Evolutionary conservation across 2,329 filamentous ascomycete species (phyloP), one percentile per base, ranked within the genome.

Genomic region (Fusarium graminum): DNA sequence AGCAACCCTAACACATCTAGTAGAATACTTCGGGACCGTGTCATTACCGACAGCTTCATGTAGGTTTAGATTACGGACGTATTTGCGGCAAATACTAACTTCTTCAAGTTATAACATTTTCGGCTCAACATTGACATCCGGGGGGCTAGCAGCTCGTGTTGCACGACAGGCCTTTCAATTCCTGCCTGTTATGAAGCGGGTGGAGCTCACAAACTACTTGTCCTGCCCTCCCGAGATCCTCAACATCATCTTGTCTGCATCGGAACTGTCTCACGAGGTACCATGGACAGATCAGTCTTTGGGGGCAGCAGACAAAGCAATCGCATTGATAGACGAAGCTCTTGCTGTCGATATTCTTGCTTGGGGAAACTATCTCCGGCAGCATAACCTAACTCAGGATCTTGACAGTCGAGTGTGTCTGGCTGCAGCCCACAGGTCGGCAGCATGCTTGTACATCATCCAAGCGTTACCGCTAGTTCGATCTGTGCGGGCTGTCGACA

Each of bases 41-140:
- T 84, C 52, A 77, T 82, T 40, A 81, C 82, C 17, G 81, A 84
- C 65, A 83, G 80, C 58, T 80, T 81, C 71, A 81, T 81, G 79
- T 80, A 74, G 74, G 79, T 76, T n/a, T 43, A 40, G n/a, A 30
- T 40, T 29, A n/a, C 16, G 22, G 56, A 28, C 38, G 16, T 52
- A 32, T 28, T 22, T 34, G 26, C 9, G 30, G 44, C 56, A 30
- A 51, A 46, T 59, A 38, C 57, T 74, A 45, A 69, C 52, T 13
- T 41, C 40, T n/a, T 46, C 16, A 38, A 83, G 69, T 60, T 84
- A 81, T 56, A 72, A 80, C 72, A 75, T 81, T 60, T 56, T 80
- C 54, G 77, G 78, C 32, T 78, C 77, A 26, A 80, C 79, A 13
- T 62, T 79, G 40, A 75, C 77, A 19, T 77, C 76, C 6, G 74